Evolutionary conservation across 768 basidiomycete genomes (phyloP).

Genomic region (Tubosaeta sp.): DNA sequence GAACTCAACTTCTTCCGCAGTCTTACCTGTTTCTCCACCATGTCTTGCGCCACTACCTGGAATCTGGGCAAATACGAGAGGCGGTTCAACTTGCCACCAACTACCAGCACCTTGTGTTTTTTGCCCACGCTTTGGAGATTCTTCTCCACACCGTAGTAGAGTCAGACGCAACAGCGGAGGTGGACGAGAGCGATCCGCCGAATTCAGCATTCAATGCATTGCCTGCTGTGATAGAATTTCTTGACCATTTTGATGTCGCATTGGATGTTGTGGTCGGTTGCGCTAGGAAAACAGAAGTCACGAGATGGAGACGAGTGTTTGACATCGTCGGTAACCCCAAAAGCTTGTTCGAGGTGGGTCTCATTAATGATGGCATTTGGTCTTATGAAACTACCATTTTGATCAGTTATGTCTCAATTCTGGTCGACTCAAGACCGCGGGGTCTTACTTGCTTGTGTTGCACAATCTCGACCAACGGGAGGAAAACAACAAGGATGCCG

Average conservation of each 20-base stretch:
- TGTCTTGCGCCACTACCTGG: conserved; percentile 79
- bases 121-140: conserved; percentile 91
- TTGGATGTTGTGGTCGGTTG: conserved; percentile 94
- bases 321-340: conserved; percentile 88
- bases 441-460: conserved; percentile 85
- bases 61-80: conserved; percentile 55
- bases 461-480: conserved; percentile 91
- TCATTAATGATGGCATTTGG: background rate
- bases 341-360: conserved; percentile 78
- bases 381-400: background rate
- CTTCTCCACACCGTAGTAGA: conserved; percentile 92
- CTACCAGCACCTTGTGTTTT: conserved; percentile 87
- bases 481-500: conserved; percentile 70
- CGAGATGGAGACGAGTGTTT: conserved; percentile 86
- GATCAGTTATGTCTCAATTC: conserved; percentile 67
- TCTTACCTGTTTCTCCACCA: conserved; percentile 94
- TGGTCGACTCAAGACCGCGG: conserved; percentile 82
- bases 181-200: conserved; percentile 18
- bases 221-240: conserved; percentile 74
- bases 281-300: conserved; percentile 93
- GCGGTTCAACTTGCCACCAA: conserved; percentile 84
- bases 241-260: conserved; percentile 90
- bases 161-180: conserved; percentile 54
- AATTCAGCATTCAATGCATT: conserved; percentile 41
- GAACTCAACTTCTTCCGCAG: conserved; percentile 36